These are phyloP conservation scores for Paraleonurus japonicus DNA, from an alignment of 257 asterid genomes.

Conservation along the genomic window DNA sequence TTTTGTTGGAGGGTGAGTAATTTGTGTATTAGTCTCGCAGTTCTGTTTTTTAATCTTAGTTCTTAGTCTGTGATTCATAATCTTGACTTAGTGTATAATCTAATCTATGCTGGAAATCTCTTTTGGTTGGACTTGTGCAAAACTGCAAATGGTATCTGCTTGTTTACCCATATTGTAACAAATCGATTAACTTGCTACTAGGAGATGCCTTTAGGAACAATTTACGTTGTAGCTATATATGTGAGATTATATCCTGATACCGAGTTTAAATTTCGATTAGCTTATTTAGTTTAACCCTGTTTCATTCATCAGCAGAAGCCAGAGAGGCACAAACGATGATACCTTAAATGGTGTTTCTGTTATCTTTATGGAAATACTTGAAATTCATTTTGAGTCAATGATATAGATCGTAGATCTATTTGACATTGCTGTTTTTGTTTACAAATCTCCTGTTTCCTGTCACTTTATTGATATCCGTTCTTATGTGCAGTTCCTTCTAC, in stretches of 20 bases:
- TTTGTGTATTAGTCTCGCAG: background rate
- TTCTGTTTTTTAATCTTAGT: background rate
- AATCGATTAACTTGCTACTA: background rate
- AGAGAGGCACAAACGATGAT: background rate
- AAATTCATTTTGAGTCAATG: background rate
- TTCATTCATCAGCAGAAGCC: background rate
- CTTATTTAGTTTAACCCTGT: background rate
- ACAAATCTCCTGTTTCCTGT: constrained; percentile 14
- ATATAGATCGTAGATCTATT: background rate
- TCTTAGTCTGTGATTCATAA: background rate
- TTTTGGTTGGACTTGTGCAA: background rate
- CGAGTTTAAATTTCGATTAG: background rate
- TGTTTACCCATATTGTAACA: background rate
- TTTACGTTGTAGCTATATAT: background rate
- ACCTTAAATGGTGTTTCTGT: background rate
- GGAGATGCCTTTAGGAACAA: background rate
- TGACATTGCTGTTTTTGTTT: background rate
- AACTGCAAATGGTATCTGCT: background rate
- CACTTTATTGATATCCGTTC: background rate
- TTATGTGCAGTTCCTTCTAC: constrained; percentile 70
- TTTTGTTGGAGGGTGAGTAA: constrained; percentile 89
- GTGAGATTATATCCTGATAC: background rate
- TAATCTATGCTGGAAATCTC: background rate
- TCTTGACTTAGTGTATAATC: background rate
- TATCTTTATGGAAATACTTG: background rate